Evolutionary conservation across 2,329 filamentous ascomycete genomes (phyloP).

Genomic region (Lasiodiplodia sp.): DNA sequence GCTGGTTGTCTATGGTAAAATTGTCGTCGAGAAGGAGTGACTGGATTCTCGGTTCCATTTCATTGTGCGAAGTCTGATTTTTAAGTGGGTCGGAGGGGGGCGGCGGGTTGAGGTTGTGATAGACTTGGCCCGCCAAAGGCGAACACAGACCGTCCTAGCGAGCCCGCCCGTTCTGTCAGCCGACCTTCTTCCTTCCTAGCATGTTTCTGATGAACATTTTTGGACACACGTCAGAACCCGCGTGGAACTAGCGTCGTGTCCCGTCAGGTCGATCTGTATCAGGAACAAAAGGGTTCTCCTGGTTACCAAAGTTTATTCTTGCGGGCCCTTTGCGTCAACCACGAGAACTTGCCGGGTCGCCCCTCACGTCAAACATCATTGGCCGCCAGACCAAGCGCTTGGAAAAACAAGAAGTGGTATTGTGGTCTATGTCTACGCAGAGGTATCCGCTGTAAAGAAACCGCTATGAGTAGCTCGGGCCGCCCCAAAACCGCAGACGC

Average conservation of each 20-base stretch:
- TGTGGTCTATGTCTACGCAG: slow-evolving; percentile 31
- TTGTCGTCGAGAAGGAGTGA: slow-evolving; percentile 30
- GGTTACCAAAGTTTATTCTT: not conserved
- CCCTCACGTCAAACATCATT: too few species aligned
- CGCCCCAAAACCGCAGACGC: slow-evolving; percentile 12
- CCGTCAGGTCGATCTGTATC: not conserved
- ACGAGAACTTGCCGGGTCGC: not conserved
- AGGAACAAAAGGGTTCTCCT: not conserved
- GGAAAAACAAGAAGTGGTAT: slow-evolving; percentile 24
- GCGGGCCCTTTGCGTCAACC: not conserved
- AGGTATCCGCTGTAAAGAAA: slow-evolving; percentile 28
- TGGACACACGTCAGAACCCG: not conserved
- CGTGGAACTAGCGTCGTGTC: not conserved
- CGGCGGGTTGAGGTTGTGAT: slow-evolving; percentile 26
- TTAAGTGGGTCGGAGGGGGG: slow-evolving; percentile 28
- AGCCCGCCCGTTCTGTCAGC: not conserved
- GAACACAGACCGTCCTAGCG: slow-evolving; percentile 12
- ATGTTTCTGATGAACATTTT: slow-evolving; percentile 14
- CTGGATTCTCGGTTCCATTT: slow-evolving; percentile 31
- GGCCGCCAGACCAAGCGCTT: not conserved
- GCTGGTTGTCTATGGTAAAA: slow-evolving; percentile 29
- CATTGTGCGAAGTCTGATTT: slow-evolving; percentile 29
- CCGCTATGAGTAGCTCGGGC: slow-evolving; percentile 6
- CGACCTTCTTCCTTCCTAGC: not conserved
- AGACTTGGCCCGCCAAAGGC: slow-evolving; percentile 25